Percentiles rank a stretch among this genome's conserved stretches.
These are phyloP conservation scores for Botrytis aclada DNA, from an alignment of 2,329 filamentous ascomycete genomes.

Conservation along the genomic window DNA sequence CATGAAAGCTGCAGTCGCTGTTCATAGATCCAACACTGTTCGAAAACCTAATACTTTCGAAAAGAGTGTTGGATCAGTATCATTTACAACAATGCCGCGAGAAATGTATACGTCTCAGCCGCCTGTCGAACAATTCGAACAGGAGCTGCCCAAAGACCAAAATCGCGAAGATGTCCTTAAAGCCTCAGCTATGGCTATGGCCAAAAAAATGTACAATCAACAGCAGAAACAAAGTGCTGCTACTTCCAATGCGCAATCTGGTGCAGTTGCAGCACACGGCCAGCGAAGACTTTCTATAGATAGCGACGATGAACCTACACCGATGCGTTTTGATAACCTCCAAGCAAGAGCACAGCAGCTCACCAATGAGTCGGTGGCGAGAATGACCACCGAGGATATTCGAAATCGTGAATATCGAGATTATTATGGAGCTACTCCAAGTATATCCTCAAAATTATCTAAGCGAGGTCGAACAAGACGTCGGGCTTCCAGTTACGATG, in stretches of 20 bases:
- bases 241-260: slow-evolving; percentile 33
- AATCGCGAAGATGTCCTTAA: slow-evolving; percentile 69
- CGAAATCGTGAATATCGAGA: slow-evolving; percentile 64
- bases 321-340: slow-evolving; percentile 59
- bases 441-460: slow-evolving; percentile 49
- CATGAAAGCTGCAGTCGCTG: slow-evolving; percentile 68
- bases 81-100: slow-evolving; percentile 64
- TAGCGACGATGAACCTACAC: slow-evolving; percentile 42
- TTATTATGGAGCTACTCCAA: slow-evolving; percentile 62
- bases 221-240: slow-evolving; percentile 54
- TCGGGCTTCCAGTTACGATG: slow-evolving; percentile 66
- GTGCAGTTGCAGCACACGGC: slow-evolving; percentile 36
- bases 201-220: slow-evolving; percentile 75
- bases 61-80: slow-evolving; percentile 56
- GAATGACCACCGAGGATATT: slow-evolving; percentile 69
- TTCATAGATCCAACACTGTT: slow-evolving; percentile 36
- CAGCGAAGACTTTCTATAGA: slow-evolving; percentile 37
- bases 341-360: slow-evolving; percentile 86
- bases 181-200: slow-evolving; percentile 85
- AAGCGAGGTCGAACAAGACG: slow-evolving; percentile 56
- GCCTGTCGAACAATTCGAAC: slow-evolving; percentile 51
- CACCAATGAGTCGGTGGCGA: slow-evolving; percentile 78
- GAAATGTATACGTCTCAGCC: slow-evolving; percentile 78
- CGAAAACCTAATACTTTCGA: slow-evolving; percentile 39
- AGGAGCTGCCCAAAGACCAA: slow-evolving; percentile 66